Percentiles rank a stretch among this genome's conserved stretches.
Conservation (phyloP, 139 green algal genomes). For the Closterium sp. region DNA sequence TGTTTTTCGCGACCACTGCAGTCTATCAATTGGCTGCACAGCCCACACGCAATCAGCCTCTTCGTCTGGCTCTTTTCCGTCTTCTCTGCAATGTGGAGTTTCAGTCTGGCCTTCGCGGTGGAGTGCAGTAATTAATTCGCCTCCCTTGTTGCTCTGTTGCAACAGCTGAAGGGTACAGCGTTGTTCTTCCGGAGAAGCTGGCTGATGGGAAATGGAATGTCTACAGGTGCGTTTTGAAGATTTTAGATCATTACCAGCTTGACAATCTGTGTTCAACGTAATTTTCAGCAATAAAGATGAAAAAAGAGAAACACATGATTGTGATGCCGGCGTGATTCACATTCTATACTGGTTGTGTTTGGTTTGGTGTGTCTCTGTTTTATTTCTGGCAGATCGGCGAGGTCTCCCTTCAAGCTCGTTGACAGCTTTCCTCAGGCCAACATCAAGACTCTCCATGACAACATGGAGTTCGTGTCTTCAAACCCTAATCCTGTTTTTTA, state of each 20-base stretch:
- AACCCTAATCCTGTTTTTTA: not conserved
- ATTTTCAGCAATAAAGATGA: not conserved
- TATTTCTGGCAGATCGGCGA: slow-evolving; percentile 14
- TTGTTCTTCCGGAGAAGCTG: slow-evolving; percentile 51
- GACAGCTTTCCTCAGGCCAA: slow-evolving; percentile 70
- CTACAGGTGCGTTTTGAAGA: slow-evolving; percentile 39
- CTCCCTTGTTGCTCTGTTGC: not conserved
- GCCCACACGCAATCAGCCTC: not conserved
- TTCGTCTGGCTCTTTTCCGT: not conserved
- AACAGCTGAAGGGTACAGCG: slow-evolving; percentile 32
- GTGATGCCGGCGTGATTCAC: not conserved
- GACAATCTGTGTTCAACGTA: not conserved
- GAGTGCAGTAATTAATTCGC: not conserved
- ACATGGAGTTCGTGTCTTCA: slow-evolving; percentile 66
- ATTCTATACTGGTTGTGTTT: not conserved
- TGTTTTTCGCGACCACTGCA: not conserved
- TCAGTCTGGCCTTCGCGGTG: not conserved
- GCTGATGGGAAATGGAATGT: slow-evolving; percentile 45
- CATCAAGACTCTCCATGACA: slow-evolving; percentile 88
- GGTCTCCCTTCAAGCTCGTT: slow-evolving; percentile 73
- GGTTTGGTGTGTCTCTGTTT: not conserved
- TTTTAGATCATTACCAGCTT: not conserved
- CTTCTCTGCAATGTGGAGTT: not conserved
- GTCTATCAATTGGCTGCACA: not conserved
- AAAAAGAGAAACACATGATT: not conserved